Evolutionary conservation across 306 rosid species (phyloP).

Genomic region (Rubus idaeus): DNA sequence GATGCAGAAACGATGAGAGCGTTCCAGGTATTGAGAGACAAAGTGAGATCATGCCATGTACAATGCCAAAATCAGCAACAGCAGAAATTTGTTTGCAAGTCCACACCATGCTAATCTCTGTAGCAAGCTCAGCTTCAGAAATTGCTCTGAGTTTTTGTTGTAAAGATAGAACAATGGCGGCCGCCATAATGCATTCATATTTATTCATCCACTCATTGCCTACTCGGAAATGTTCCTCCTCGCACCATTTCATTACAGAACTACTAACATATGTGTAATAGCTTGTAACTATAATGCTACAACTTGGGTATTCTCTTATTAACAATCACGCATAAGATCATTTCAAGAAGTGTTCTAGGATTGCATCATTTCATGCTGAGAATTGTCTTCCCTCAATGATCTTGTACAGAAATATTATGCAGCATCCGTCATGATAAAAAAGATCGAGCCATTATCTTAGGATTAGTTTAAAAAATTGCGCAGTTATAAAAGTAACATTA

Average conservation of each 20-base stretch:
- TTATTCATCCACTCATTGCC: conserved; percentile 4
- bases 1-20: conserved; percentile 96
- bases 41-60: conserved; percentile 80
- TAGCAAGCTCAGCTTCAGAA: conserved; percentile 86
- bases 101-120: conserved; percentile 64
- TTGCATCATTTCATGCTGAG: background rate
- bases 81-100: conserved; percentile 59
- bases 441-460: too few species aligned
- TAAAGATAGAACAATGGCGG: conserved; percentile 41
- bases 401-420: too few species aligned
- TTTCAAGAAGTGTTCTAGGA: background rate
- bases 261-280: conserved; percentile 9
- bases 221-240: background rate
- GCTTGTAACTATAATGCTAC: background rate
- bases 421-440: too few species aligned
- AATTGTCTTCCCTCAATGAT: background rate
- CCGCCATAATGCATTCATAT: conserved; percentile 9
- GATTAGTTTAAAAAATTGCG: too few species aligned
- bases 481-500: too few species aligned
- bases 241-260: background rate
- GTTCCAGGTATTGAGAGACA: conserved; percentile 90
- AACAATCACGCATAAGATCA: background rate
- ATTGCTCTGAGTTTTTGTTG: conserved; percentile 34
- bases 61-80: conserved; percentile 82
- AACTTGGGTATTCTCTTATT: background rate